Percentiles rank a stretch among this genome's conserved stretches.
These are phyloP conservation scores for Vaccinium vitisidaea DNA, from an alignment of 148 eudicot genomes.

Conservation along the genomic window DNA sequence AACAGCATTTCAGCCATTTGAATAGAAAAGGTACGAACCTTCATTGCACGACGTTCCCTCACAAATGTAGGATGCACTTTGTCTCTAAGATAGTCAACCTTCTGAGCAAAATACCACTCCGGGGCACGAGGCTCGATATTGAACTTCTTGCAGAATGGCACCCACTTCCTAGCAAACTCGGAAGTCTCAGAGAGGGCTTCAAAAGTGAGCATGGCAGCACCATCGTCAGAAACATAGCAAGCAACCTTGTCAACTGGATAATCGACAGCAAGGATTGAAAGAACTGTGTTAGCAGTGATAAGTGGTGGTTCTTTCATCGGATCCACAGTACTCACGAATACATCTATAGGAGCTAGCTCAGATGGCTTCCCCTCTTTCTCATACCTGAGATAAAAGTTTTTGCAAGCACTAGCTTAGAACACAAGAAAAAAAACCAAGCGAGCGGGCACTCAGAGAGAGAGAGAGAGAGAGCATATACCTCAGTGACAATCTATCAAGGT, in stretches of 20 bases:
- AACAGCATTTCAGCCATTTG: neutral
- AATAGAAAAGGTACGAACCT: slow-evolving; percentile 42
- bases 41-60: slow-evolving; percentile 94
- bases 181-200: slow-evolving; percentile 93
- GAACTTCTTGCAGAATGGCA: slow-evolving; percentile 89
- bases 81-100: slow-evolving; percentile 86
- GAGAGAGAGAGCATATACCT: slow-evolving; percentile 45
- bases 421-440: neutral
- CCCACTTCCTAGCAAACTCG: slow-evolving; percentile 92
- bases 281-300: slow-evolving; percentile 93
- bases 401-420: neutral
- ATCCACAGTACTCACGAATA: slow-evolving; percentile 92
- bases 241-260: slow-evolving; percentile 89
- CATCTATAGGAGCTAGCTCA: slow-evolving; percentile 70
- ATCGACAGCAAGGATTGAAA: slow-evolving; percentile 92
- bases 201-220: slow-evolving; percentile 98
- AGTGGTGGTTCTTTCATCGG: slow-evolving; percentile 94
- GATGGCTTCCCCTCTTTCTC: slow-evolving; percentile 92
- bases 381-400: slow-evolving; percentile 46
- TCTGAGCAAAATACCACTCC: slow-evolving; percentile 92
- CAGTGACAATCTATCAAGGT: slow-evolving; percentile 88
- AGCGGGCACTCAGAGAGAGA: too few species aligned
- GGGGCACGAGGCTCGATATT: slow-evolving; percentile 96
- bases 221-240: slow-evolving; percentile 96
- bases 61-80: slow-evolving; percentile 97